phyloP scores from a whole-genome alignment of 108 stramenopile species.

The Cyclotella distinguenda region DNA sequence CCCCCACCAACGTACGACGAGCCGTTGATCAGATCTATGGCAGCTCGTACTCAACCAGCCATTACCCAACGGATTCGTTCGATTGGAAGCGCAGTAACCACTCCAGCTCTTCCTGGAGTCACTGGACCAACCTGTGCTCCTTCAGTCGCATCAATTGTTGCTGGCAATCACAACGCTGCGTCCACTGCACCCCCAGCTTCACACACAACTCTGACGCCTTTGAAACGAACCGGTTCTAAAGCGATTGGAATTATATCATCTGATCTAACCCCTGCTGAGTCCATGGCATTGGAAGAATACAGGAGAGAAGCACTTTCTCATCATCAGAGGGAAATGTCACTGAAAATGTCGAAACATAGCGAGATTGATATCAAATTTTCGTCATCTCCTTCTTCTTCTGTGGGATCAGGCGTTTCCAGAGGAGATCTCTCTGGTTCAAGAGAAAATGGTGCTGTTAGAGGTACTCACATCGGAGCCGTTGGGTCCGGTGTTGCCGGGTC shows the following conservation, averaged over 20 bases:
- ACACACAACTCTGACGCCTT: conserved; percentile 74
- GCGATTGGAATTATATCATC: conserved; percentile 28
- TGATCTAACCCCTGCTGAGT: conserved; percentile 48
- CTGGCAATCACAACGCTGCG: conserved; percentile 47
- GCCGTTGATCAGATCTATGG: conserved; percentile 54
- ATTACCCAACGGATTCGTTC: conserved; percentile 3
- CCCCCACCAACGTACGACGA: conserved; percentile 87
- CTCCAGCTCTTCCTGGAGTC: conserved; percentile 1
- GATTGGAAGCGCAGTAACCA: conserved; percentile 14
- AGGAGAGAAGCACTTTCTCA: conserved; percentile 32
- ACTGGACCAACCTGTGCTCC: conserved; percentile 12
- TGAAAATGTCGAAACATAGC: conserved; percentile 15
- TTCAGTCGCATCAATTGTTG: conserved; percentile 79
- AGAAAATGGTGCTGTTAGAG: conserved; percentile 1
- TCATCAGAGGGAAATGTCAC: conserved; percentile 32
- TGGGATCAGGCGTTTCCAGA: conserved; percentile 24
- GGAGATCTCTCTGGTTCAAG: conserved; percentile 7
- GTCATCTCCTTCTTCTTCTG: conserved; percentile 32
- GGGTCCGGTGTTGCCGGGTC: conserved; percentile 15
- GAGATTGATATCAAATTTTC: not conserved
- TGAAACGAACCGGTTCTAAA: conserved; percentile 60
- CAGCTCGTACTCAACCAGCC: conserved; percentile 20
- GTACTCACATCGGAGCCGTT: conserved; percentile 8
- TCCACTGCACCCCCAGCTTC: conserved; percentile 42
- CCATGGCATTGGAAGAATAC: conserved; percentile 42